Conservation (phyloP, 306 rosid genomes). For the Acmispon strigosus region DNA sequence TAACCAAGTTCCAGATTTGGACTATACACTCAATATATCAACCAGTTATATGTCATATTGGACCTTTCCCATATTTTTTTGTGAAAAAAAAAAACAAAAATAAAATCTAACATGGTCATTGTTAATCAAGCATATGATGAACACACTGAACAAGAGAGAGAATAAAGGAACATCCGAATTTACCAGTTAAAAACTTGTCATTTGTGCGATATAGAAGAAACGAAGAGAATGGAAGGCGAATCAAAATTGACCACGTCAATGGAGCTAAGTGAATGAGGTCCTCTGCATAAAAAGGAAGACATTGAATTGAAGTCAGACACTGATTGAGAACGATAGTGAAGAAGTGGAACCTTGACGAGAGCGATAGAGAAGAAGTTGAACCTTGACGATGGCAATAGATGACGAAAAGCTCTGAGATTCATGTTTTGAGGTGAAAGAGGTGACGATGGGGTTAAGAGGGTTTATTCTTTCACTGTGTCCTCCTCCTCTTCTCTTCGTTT, state of each 20-base stretch:
- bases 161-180: background rate
- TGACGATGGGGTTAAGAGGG: slow-evolving; percentile 16
- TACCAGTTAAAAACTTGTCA: slow-evolving; percentile 31
- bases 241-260: background rate
- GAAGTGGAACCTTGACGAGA: slow-evolving; percentile 31
- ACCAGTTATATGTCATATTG: background rate
- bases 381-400: slow-evolving; percentile 36
- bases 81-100: background rate
- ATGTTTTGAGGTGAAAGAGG: slow-evolving; percentile 15
- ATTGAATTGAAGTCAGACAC: background rate
- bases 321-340: background rate
- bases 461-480: background rate
- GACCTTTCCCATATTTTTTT: background rate
- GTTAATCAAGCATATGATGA: background rate
- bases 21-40: background rate
- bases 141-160: background rate
- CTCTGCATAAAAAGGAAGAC: slow-evolving; percentile 2
- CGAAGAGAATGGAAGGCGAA: slow-evolving; percentile 15
- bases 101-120: background rate
- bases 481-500: too few species aligned
- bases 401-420: slow-evolving; percentile 23
- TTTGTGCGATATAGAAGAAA: slow-evolving; percentile 13
- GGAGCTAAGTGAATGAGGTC: slow-evolving; percentile 10
- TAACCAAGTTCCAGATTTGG: background rate
- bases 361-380: background rate